These are phyloP conservation scores for Colletotrichum horii DNA, from an alignment of 2,329 filamentous ascomycete species.

Conservation along the genomic window DNA sequence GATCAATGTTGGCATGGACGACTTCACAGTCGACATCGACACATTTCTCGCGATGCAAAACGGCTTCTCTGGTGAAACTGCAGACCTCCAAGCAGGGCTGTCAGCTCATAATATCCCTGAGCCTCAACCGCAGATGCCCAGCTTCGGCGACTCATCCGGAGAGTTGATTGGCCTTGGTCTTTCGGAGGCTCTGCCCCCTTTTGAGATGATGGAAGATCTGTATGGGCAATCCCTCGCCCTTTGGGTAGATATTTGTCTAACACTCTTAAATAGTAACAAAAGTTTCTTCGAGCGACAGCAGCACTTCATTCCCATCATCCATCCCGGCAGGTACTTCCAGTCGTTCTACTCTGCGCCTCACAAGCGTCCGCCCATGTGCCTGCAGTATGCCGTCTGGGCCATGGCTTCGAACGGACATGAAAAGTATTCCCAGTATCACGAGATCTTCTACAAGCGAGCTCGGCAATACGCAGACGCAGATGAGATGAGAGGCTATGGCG, in stretches of 20 bases:
- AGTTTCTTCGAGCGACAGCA: constrained; percentile 81
- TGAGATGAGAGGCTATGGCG: constrained; percentile 85
- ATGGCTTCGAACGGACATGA: constrained; percentile 73
- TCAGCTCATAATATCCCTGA: not conserved
- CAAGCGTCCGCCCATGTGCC: constrained; percentile 79
- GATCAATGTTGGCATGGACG: constrained; percentile 27
- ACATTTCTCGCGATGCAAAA: constrained; percentile 22
- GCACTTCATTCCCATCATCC: constrained; percentile 76
- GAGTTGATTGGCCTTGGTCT: constrained; percentile 78
- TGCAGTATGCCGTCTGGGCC: constrained; percentile 91
- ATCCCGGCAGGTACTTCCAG: constrained; percentile 76
- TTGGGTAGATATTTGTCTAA: not conserved
- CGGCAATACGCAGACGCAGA: constrained; percentile 84
- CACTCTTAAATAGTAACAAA: constrained; percentile 65
- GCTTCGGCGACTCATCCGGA: not conserved
- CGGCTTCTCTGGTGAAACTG: not conserved
- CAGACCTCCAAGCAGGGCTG: not conserved
- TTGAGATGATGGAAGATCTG: constrained; percentile 84
- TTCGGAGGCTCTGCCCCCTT: constrained; percentile 80
- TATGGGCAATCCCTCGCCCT: constrained; percentile 45
- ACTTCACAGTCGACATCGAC: constrained; percentile 20
- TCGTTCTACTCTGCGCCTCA: constrained; percentile 75
- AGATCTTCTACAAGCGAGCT: constrained; percentile 81
- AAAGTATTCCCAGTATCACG: constrained; percentile 74
- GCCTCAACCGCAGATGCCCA: not conserved